Percentiles rank a stretch among this genome's conserved stretches.
Evolutionary conservation across 805 yeast genomes (phyloP).

Genomic region (Lachancea nothofagi): DNA sequence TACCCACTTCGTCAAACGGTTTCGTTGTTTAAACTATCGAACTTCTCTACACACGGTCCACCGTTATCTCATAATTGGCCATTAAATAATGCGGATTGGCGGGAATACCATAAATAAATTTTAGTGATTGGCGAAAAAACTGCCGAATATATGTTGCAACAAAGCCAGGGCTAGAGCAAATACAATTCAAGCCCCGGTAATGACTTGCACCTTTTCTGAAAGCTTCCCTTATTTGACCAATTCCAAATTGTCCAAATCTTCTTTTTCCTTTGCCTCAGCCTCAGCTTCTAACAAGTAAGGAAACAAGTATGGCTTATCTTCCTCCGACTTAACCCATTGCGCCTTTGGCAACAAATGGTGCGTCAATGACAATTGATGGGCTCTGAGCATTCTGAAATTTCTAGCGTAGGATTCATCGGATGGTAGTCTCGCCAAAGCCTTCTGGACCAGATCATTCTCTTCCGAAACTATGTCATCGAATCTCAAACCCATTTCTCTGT

Average conservation of each 20-base stretch:
- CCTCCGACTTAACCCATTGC: slow-evolving; percentile 72
- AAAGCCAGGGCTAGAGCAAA: no score
- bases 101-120: slow-evolving; percentile 2
- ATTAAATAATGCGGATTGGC: slow-evolving; percentile 1
- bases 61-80: slow-evolving; percentile 1
- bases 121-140: neutral
- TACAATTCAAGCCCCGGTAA: no score
- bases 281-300: slow-evolving; percentile 94
- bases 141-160: neutral
- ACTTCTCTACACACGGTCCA: neutral
- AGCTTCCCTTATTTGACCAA: slow-evolving; percentile 24
- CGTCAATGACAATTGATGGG: slow-evolving; percentile 79
- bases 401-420: slow-evolving; percentile 81
- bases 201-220: neutral
- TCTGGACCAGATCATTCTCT: slow-evolving; percentile 81
- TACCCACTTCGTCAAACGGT: no score
- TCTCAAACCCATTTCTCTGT: slow-evolving; percentile 91
- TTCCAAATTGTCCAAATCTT: slow-evolving; percentile 75
- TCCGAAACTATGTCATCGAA: slow-evolving; percentile 84
- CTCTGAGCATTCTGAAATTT: slow-evolving; percentile 85
- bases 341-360: slow-evolving; percentile 80
- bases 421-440: slow-evolving; percentile 84
- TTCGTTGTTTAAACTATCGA: no score
- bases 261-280: slow-evolving; percentile 83
- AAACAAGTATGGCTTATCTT: slow-evolving; percentile 74